These are phyloP conservation scores for Santalum album DNA, from an alignment of 164 flowering plant species.

Conservation along the genomic window DNA sequence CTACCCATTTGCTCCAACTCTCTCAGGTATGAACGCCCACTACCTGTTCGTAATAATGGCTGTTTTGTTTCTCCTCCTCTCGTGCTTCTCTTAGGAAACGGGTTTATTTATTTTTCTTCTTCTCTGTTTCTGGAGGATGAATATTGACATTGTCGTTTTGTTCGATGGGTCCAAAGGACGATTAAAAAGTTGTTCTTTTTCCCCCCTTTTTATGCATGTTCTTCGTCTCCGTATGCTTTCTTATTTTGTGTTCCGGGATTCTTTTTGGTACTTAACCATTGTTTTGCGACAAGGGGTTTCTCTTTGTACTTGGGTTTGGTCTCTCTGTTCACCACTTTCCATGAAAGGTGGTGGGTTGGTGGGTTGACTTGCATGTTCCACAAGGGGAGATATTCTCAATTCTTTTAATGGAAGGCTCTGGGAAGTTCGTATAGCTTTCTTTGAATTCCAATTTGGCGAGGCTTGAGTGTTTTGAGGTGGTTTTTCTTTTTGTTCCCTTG, in stretches of 20 bases:
- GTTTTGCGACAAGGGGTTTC: constrained; percentile 2
- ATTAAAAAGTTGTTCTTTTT: neutral
- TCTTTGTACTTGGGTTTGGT: constrained; percentile 5
- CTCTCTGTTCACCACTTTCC: constrained; percentile 5
- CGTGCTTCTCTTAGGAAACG: too few species aligned
- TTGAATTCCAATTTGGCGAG: constrained; percentile 2
- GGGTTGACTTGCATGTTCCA: constrained; percentile 39
- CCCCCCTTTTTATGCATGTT: neutral
- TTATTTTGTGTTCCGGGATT: constrained; percentile 4
- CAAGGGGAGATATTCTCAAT: neutral
- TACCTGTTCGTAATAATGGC: too few species aligned
- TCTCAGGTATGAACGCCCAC: too few species aligned
- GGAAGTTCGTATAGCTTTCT: constrained; percentile 2
- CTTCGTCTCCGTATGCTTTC: constrained; percentile 9
- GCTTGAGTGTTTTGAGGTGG: neutral
- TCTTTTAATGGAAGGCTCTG: constrained; percentile 1
- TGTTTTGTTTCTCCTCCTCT: too few species aligned
- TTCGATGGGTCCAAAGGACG: constrained; percentile 12
- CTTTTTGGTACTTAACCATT: neutral
- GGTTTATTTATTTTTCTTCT: too few species aligned
- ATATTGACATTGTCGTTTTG: constrained; percentile 10
- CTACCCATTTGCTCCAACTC: too few species aligned
- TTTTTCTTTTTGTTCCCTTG: too few species aligned
- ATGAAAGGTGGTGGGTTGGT: constrained; percentile 53
- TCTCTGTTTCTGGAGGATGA: too few species aligned